Evolutionary conservation across 2,329 filamentous ascomycete species (phyloP).

Genomic region (Colletotrichum cuscutae): DNA sequence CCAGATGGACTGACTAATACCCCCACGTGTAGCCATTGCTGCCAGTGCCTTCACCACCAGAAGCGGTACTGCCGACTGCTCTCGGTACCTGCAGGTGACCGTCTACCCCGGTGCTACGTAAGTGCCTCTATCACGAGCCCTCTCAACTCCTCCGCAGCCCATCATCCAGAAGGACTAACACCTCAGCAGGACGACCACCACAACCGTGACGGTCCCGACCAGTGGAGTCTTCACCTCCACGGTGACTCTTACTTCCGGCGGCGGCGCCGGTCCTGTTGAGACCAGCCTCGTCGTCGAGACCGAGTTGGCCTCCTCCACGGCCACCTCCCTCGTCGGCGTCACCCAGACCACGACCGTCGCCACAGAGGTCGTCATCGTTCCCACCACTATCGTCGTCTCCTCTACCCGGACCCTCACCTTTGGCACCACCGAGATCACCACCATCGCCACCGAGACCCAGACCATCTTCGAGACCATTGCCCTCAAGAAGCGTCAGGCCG

Average conservation of each 20-base stretch:
- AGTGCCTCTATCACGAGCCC: not conserved
- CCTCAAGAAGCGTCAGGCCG: constrained; percentile 21
- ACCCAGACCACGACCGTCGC: constrained; percentile 22
- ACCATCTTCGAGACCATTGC: constrained; percentile 27
- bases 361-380: constrained; percentile 24
- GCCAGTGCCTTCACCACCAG: constrained; percentile 22
- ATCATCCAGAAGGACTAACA: not conserved
- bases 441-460: constrained; percentile 31
- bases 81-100: constrained; percentile 19
- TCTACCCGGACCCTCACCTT: constrained; percentile 27
- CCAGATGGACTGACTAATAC: not conserved
- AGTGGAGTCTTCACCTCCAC: constrained; percentile 25
- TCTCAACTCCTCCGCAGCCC: too few relatives aligned
- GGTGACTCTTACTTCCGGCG: constrained; percentile 11
- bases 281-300: constrained; percentile 23
- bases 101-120: constrained; percentile 20
- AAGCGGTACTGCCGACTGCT: constrained; percentile 30
- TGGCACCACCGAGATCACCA: constrained; percentile 29
- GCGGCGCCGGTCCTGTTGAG: not conserved
- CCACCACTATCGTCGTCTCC: constrained; percentile 26
- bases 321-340: constrained; percentile 10
- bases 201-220: constrained; percentile 24
- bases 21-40: constrained; percentile 14
- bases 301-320: not conserved
- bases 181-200: constrained; percentile 14